Base-by-base conservation (phyloP, 441 rosid genomes). In the Macaranga tanarius region DNA sequence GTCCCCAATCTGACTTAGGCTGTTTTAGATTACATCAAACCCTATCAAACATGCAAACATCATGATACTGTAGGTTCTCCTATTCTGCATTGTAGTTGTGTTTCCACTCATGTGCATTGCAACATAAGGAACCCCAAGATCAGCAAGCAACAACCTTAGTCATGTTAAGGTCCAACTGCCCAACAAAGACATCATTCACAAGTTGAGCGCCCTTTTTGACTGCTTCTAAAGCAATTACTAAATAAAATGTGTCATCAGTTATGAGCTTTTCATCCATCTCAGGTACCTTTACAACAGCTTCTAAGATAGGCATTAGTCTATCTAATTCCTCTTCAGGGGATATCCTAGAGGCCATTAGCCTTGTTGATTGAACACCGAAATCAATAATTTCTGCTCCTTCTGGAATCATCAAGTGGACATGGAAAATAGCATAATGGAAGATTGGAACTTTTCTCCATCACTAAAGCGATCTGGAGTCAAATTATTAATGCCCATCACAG, bases 31-130 rank as follows among this genome's bases (percentile, higher is more conserved):
- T 34, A 34, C 38, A 34, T 5, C 38, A 34, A 34, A 34, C 38
- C 38, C 38, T 7, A 34, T 34, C 6, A 34, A 34, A 34, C 38
- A 34, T 73, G 75, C 96, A 90, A 25, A 89, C 87, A 79, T 95
- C 79, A 59, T 80, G 67, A 25, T 91, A 93, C 17, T 85, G 79
- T 75, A 90, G 72, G 80, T 90, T 90, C 69, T 90, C 88, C 58
- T 60, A 73, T 76, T 87, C 80, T 95, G 96, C 98, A 95, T 93
- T 52, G 93, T 88, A n/a, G 82, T 78, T 19, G 94, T 95, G 79
- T 95, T 90, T 65, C 95, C 99, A 77, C 98, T 90, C 99, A 93
- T 95, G 89, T 95, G 98, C 97, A 93, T 95, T 5, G 84, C 84
- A 42, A 91, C 78, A 55, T 88, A 91, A 68, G 97, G 97, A 78